Evolutionary conservation across 2,329 filamentous ascomycete genomes (phyloP).

Genomic region (Cladosporium sp.): DNA sequence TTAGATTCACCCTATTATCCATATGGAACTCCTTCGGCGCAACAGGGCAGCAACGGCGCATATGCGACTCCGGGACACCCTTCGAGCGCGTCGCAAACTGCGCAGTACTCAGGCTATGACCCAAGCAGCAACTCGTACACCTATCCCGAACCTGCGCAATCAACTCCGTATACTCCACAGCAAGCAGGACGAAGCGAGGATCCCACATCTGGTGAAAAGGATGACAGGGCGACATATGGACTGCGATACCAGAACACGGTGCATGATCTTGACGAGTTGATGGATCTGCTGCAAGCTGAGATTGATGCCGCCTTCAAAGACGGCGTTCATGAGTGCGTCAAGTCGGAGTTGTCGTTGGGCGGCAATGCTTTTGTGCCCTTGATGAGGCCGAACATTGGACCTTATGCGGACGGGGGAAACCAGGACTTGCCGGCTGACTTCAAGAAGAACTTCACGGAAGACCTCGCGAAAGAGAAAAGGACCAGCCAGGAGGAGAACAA

Average conservation of each 20-base stretch:
- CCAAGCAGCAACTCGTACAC: not conserved
- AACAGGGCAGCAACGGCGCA: not conserved
- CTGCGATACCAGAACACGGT: not conserved
- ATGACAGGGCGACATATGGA: not conserved
- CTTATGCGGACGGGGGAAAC: conserved; percentile 33
- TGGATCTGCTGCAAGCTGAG: conserved; percentile 1
- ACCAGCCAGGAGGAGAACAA: not conserved
- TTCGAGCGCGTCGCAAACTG: not conserved
- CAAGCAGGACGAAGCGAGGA: not conserved
- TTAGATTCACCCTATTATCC: conserved; percentile 7
- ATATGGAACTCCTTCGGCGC: not conserved
- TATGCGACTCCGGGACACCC: conserved; percentile 5
- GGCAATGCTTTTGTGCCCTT: conserved; percentile 30
- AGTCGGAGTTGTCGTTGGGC: conserved; percentile 30
- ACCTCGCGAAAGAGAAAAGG: conserved; percentile 21
- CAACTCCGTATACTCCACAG: not conserved
- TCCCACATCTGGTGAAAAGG: not conserved
- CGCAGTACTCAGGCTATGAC: conserved; percentile 2
- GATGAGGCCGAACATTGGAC: conserved; percentile 33
- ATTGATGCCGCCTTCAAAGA: conserved; percentile 5
- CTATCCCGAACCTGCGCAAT: not conserved
- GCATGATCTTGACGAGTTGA: conserved; percentile 9
- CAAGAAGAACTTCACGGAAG: conserved; percentile 27
- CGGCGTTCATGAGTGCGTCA: conserved; percentile 28
- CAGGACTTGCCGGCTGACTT: conserved; percentile 36